Evolutionary conservation across 768 basidiomycete genomes (phyloP), one percentile per base, ranked within the genome.

Genomic region (Rickenella mellea): DNA sequence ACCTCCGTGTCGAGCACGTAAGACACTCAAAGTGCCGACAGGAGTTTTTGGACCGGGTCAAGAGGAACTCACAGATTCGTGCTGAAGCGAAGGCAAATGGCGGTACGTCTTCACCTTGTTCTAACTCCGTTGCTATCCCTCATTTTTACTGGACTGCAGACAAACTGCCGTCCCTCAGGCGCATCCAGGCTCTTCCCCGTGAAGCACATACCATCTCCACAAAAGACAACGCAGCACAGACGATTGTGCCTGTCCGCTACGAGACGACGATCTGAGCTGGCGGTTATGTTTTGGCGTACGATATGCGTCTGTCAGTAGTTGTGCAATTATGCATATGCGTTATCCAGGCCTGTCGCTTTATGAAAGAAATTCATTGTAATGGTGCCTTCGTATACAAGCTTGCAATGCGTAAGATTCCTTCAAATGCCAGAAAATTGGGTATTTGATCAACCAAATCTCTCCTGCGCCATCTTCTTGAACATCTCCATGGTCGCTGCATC

Each of bases 21-120:
- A 78, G 69, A 57, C 94, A 97, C 78, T 97, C 93, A 55, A 90
- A 89, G 69, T 97, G 94, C 67, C 80, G 94, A 57, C 83, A 93
- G 68, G 94, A 97, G 67, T 99, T 99, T 71, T 70, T 96, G 62
- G 87, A 90, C 66, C 74, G 96, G 53, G 96, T 98, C 58, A 87
- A 94, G 78, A 66, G 71, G 51, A 98, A 98, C 73, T 85, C 86
- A 48, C 74, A 72, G 17, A 78, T 80, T 50, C 90, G 86, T 61
- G 79, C 61, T 51, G 87, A 75, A 55, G 92, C 93, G 39, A 90
- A 88, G 76, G 83, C 74, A 66, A 88, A 80, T 70, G 92, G 91
- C 58, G 87, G 85, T 86, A 60, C 63, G 83, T 78, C 6, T 22
- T 14, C 24, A 39, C 41, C 21, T 26, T 32, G 35, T 39, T 22